Evolutionary conservation across 2,329 filamentous ascomycete species (phyloP), one percentile per base, ranked within the genome.

Genomic region (Leptographium galeiforme): DNA sequence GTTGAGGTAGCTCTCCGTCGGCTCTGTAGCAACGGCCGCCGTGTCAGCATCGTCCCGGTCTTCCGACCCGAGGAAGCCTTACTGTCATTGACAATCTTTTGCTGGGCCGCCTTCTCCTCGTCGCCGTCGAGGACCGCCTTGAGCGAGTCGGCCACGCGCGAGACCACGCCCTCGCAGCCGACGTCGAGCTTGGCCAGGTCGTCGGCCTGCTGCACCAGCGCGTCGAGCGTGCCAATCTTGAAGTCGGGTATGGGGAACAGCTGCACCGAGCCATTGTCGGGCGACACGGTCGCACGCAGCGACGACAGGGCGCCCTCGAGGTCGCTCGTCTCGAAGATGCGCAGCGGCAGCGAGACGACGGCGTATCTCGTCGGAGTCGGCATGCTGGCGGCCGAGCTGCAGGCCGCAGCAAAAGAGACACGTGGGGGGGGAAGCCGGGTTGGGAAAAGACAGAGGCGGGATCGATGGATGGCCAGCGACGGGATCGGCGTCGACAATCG

Each of bases 211-310:
- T 95, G 88, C 46, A 98, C 89, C 55, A 98, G 77, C 41, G 87
- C 89, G 71, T 98, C 93, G 40, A 98, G 78, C 0, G 93, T 96
- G 55, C 93, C 93, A 67, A 98, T 95, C 75, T 97, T 98, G 78
- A 98, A 96, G 59, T 89, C 85, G 19, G 93, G 93, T 58, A 97
- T 85, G 54, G 79, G 73, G 66, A 97, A 96, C 2, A 83, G 82
- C 51, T 82, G 73, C 47, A 89, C 84, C 51, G 78, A 81, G 65
- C 86, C 89, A 67, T 87, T 83, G 62, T 95, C 87, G 54, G 79
- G 72, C 50, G 80, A 75, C 53, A 95, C 76, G 44, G 84, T 88
- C 53, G 82, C 72, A 61, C 82, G 81, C 57, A 98, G 71, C 47
- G 88, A 79, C 48, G 82, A 78, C 60, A 96, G 75, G 59, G 91